phyloP scores from a whole-genome alignment of 495 filamentous ascomycete species.

The Penicillium herquei region DNA sequence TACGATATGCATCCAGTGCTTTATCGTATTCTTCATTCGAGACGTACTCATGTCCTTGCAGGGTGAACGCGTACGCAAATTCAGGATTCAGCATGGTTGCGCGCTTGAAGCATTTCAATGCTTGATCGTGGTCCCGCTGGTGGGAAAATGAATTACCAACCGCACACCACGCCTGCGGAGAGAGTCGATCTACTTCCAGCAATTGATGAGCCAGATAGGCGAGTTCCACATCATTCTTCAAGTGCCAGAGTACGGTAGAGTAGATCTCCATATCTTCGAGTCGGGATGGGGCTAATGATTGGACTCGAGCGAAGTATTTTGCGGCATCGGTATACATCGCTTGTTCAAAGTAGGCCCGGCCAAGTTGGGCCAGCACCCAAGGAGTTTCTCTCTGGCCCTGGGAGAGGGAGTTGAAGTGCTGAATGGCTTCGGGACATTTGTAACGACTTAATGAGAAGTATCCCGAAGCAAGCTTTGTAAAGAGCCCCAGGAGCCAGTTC shows the following conservation, averaged over 20 bases:
- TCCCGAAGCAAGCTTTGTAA: conserved; percentile 77
- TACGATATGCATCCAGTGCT: conserved; percentile 78
- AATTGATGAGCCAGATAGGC: conserved; percentile 90
- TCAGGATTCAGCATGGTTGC: conserved; percentile 85
- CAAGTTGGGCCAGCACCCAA: conserved; percentile 91
- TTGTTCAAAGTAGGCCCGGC: conserved; percentile 85
- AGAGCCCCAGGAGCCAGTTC: conserved; percentile 74
- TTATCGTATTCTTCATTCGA: conserved; percentile 97
- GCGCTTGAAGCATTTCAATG: conserved; percentile 90
- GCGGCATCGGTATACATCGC: conserved; percentile 81
- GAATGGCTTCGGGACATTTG: conserved; percentile 71
- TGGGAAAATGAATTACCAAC: conserved; percentile 94
- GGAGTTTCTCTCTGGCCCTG: conserved; percentile 82
- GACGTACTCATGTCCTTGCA: conserved; percentile 97
- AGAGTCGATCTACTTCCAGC: conserved; percentile 78
- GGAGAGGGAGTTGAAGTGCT: conserved; percentile 65
- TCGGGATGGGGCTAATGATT: conserved; percentile 70
- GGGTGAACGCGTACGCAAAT: conserved; percentile 92
- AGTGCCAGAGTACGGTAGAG: conserved; percentile 94
- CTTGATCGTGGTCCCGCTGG: conserved; percentile 92
- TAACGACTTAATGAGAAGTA: conserved; percentile 77
- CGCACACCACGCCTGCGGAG: conserved; percentile 93
- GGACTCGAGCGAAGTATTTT: conserved; percentile 74
- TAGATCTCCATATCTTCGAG: conserved; percentile 96
- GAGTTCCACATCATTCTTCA: conserved; percentile 86